These are phyloP conservation scores for Moricandia arvensis DNA, from an alignment of 345 rosid species.

Conservation along the genomic window DNA sequence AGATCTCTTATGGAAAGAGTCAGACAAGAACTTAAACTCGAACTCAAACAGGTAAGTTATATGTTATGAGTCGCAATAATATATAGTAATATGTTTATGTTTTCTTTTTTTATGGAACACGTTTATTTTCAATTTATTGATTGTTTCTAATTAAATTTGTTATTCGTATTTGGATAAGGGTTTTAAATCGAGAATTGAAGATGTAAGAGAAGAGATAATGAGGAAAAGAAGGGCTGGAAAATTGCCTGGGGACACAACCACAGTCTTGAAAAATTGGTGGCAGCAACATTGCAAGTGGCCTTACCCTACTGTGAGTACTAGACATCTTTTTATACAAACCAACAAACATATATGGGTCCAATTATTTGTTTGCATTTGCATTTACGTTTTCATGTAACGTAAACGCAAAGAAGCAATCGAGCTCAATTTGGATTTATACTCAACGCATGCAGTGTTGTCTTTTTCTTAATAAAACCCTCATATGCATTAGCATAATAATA, in stretches of 20 bases:
- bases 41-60: conserved; percentile 73
- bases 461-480: neutral
- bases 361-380: neutral
- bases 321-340: neutral
- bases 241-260: conserved; percentile 94
- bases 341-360: neutral
- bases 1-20: conserved; percentile 99
- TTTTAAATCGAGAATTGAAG: conserved; percentile 89
- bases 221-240: conserved; percentile 97
- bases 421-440: neutral
- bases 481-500: neutral
- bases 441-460: neutral
- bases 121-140: neutral
- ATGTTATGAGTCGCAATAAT: neutral
- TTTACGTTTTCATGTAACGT: neutral
- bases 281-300: conserved; percentile 99
- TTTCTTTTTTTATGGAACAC: neutral
- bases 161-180: conserved; percentile 46
- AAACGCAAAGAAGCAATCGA: neutral
- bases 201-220: conserved; percentile 94
- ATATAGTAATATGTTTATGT: neutral
- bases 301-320: conserved; percentile 80
- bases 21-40: conserved; percentile 91
- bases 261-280: conserved; percentile 96
- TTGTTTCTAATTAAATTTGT: neutral